Percentiles rank a stretch among this genome's conserved stretches.
These are phyloP conservation scores for Excoecaria agallocha DNA, from an alignment of 345 rosid genomes.

Conservation along the genomic window DNA sequence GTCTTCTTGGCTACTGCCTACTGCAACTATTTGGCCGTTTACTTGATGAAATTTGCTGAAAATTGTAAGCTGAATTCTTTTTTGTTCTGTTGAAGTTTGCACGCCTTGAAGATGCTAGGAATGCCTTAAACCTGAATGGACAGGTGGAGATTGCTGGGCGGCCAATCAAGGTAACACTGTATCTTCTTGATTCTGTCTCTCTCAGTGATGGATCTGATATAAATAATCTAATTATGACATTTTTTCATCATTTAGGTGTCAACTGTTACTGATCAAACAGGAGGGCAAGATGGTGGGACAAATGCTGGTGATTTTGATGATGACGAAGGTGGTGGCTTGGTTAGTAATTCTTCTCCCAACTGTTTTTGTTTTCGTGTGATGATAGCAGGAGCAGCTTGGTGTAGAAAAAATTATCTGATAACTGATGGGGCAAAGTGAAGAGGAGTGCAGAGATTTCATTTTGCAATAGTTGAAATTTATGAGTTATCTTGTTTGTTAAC, in stretches of 20 bases:
- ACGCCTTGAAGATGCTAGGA: constrained; percentile 91
- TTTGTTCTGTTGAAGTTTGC: constrained; percentile 51
- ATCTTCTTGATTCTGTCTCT: neutral
- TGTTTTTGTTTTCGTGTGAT: neutral
- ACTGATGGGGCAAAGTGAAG: neutral
- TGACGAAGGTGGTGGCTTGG: constrained; percentile 95
- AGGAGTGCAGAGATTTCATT: neutral
- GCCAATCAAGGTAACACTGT: constrained; percentile 62
- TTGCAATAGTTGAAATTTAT: neutral
- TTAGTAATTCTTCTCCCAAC: constrained; percentile 40
- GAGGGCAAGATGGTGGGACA: constrained; percentile 56
- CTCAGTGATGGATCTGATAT: neutral
- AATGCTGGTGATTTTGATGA: constrained; percentile 89
- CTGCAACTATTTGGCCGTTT: neutral
- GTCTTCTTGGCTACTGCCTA: neutral
- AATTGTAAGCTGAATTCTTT: neutral
- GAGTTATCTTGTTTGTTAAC: too few relatives aligned
- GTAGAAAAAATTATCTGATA: neutral
- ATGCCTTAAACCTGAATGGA: constrained; percentile 87
- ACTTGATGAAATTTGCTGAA: neutral
- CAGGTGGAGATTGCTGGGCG: constrained; percentile 88
- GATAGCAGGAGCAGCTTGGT: too few relatives aligned
- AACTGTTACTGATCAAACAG: constrained; percentile 83
- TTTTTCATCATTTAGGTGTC: constrained; percentile 56
- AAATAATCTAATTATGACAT: neutral